A percentile compares a stretch with the other conserved stretches of the same genome.
These are phyloP conservation scores for Adansonia digitata DNA, from an alignment of 345 rosid genomes.

Conservation along the genomic window DNA sequence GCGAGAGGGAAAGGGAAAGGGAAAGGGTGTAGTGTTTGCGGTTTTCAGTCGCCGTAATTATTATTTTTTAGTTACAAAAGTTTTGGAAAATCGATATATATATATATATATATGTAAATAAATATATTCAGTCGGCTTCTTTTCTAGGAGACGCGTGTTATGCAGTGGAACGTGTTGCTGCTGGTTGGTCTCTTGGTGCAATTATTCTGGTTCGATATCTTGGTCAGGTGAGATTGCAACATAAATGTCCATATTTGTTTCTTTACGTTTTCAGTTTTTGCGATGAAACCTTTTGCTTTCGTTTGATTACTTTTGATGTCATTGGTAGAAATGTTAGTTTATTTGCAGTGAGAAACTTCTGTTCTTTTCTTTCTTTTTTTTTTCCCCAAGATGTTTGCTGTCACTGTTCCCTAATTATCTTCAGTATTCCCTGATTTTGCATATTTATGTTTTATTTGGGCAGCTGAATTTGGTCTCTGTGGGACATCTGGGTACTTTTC, in stretches of 20 bases:
- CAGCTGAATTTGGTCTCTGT: too few species aligned
- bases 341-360: neutral
- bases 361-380: neutral
- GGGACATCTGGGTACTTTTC: too few species aligned
- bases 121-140: too few species aligned
- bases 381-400: neutral
- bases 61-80: neutral
- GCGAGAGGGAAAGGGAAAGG: constrained; percentile 53
- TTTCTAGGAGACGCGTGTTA: constrained; percentile 83
- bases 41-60: constrained; percentile 86
- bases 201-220: constrained; percentile 80
- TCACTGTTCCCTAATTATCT: neutral
- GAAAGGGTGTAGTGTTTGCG: constrained; percentile 78
- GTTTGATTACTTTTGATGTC: neutral
- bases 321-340: neutral
- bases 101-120: too few species aligned
- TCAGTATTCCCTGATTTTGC: neutral
- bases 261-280: neutral
- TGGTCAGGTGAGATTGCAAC: constrained; percentile 52
- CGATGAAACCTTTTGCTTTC: neutral
- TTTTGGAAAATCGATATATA: too few species aligned
- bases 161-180: constrained; percentile 60
- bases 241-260: neutral
- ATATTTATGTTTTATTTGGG: neutral
- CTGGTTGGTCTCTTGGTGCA: constrained; percentile 93